These are phyloP conservation scores for Xylona heveae DNA, from an alignment of 495 filamentous ascomycete species.

Conservation along the genomic window DNA sequence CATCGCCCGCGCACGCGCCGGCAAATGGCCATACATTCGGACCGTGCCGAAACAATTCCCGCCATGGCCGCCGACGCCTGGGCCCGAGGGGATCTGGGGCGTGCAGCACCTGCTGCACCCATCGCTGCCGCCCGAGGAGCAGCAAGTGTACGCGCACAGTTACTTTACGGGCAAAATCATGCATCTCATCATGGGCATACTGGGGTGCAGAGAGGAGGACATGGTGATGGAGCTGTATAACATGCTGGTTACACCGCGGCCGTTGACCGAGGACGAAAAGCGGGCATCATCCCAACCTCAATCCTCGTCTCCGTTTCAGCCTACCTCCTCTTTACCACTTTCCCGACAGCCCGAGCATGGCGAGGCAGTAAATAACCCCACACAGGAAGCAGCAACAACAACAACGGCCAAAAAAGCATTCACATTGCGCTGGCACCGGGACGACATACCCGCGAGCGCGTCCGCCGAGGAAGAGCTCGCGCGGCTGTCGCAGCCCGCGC, in stretches of 20 bases:
- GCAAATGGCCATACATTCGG: conserved; percentile 56
- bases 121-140: conserved; percentile 25
- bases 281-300: too few relatives aligned
- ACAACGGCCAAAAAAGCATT: conserved; percentile 25
- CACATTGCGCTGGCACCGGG: conserved; percentile 54
- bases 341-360: too few relatives aligned
- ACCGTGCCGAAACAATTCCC: conserved; percentile 76
- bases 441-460: conserved; percentile 43
- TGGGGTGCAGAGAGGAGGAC: conserved; percentile 22
- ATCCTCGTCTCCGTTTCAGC: too few relatives aligned
- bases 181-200: conserved; percentile 29
- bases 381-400: too few relatives aligned
- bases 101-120: conserved; percentile 70
- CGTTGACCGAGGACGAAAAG: conserved; percentile 20
- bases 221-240: conserved; percentile 73
- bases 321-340: too few relatives aligned
- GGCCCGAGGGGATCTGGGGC: conserved; percentile 55
- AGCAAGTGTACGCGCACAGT: conserved; percentile 26
- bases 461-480: conserved; percentile 30
- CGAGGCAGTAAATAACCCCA: too few relatives aligned
- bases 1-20: conserved; percentile 32
- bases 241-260: conserved; percentile 44
- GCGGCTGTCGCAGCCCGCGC: conserved; percentile 11
- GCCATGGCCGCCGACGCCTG: conserved; percentile 38
- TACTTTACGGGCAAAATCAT: conserved; percentile 49